Evolutionary conservation across 2,329 filamentous ascomycete species (phyloP).

Genomic region (Leptoxyphium fumago): DNA sequence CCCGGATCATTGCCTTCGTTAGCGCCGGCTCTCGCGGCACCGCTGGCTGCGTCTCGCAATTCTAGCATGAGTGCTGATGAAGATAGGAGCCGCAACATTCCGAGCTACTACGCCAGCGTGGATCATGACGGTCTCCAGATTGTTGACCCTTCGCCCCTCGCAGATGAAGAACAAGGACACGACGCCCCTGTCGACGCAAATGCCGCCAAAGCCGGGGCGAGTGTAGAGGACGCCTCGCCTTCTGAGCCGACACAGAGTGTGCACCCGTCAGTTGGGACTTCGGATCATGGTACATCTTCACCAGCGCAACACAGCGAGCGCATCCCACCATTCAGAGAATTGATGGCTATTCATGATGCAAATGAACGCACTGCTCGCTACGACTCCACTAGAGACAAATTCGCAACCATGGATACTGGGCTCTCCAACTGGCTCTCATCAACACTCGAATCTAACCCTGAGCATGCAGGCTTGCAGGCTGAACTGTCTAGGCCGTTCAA

Average conservation of each 20-base stretch:
- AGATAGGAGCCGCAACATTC: background rate
- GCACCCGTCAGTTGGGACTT: background rate
- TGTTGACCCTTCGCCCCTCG: background rate
- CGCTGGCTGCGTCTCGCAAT: background rate
- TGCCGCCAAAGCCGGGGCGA: background rate
- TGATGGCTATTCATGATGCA: slow-evolving; percentile 51
- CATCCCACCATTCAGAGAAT: slow-evolving; percentile 56
- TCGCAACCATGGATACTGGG: slow-evolving; percentile 59
- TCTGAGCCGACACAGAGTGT: background rate
- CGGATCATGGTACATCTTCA: background rate
- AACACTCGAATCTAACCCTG: slow-evolving; percentile 36
- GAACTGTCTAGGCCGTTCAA: slow-evolving; percentile 28
- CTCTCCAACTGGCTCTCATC: slow-evolving; percentile 45
- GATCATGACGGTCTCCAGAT: background rate
- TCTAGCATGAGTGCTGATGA: background rate
- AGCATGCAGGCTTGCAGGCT: slow-evolving; percentile 33
- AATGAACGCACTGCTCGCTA: slow-evolving; percentile 60
- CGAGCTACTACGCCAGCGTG: background rate
- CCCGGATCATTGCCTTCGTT: background rate
- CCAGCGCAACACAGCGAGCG: slow-evolving; percentile 13
- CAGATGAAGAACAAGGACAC: no score
- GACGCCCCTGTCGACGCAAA: background rate
- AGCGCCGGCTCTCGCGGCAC: background rate
- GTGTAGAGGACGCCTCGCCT: background rate
- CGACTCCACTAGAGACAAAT: slow-evolving; percentile 55